Percentiles rank a stretch among this genome's conserved stretches.
These are phyloP conservation scores for Phytophthora tubulina DNA, from an alignment of 352 stramenopile species.

Conservation along the genomic window DNA sequence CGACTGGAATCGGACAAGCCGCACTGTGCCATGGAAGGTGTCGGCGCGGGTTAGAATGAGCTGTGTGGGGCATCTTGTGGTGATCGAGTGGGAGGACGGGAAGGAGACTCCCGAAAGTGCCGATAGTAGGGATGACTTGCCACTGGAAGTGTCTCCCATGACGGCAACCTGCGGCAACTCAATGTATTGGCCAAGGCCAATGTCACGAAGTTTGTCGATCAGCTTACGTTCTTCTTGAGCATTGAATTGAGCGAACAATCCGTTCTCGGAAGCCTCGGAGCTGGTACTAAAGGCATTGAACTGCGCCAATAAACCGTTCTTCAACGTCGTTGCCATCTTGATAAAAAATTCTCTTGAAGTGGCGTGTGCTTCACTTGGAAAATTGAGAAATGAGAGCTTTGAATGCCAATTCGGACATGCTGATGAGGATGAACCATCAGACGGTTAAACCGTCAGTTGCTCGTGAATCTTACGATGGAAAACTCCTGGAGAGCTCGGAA, in stretches of 20 bases:
- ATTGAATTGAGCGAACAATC: too few species aligned
- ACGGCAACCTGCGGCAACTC: slow-evolving; percentile 92
- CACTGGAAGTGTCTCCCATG: slow-evolving; percentile 91
- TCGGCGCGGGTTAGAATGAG: slow-evolving; percentile 66
- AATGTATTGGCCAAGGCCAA: slow-evolving; percentile 77
- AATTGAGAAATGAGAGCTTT: too few species aligned
- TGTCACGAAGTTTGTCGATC: slow-evolving; percentile 60
- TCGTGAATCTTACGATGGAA: too few species aligned
- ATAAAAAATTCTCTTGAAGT: too few species aligned
- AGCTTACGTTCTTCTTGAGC: slow-evolving; percentile 46
- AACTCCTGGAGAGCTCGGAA: too few species aligned
- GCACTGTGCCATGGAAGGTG: slow-evolving; percentile 56
- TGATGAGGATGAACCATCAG: too few species aligned
- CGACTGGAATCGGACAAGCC: slow-evolving; percentile 67
- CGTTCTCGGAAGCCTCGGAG: too few species aligned
- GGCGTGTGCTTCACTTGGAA: too few species aligned
- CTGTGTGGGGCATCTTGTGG: slow-evolving; percentile 84
- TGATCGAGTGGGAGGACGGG: slow-evolving; percentile 78
- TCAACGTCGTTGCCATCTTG: too few species aligned
- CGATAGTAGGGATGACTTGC: slow-evolving; percentile 89
- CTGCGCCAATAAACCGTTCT: too few species aligned
- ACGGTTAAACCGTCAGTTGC: neutral
- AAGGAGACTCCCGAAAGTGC: slow-evolving; percentile 85
- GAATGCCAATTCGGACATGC: too few species aligned
- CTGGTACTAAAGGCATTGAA: too few species aligned